Evolutionary conservation across 108 stramenopile genomes (phyloP).

Genomic region (Epithemia pelagica): DNA sequence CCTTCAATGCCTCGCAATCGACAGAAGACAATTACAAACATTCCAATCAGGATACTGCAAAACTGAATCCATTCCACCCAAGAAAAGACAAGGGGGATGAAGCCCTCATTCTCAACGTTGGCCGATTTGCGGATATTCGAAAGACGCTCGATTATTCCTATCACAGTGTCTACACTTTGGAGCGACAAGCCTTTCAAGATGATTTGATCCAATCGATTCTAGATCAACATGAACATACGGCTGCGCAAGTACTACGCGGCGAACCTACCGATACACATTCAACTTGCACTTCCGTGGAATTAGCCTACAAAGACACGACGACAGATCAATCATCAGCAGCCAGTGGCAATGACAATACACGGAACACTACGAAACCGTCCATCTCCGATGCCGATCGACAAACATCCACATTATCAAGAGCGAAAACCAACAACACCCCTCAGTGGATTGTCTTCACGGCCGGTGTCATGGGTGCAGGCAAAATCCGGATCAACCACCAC

Average conservation of each 20-base stretch:
- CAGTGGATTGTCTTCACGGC: constrained; percentile 83
- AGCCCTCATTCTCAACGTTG: not conserved
- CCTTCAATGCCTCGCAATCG: not conserved
- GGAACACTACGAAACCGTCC: too few species aligned
- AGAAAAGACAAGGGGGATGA: not conserved
- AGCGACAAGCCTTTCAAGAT: constrained; percentile 68
- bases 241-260: not conserved
- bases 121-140: constrained; percentile 53
- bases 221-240: not conserved
- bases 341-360: too few species aligned
- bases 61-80: too few species aligned
- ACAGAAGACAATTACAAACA: not conserved
- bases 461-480: constrained; percentile 84
- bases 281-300: too few species aligned
- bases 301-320: constrained; percentile 26
- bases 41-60: not conserved
- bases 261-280: too few species aligned
- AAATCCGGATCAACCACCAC: constrained; percentile 80
- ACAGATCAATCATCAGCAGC: too few species aligned
- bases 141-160: constrained; percentile 53
- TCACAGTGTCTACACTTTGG: constrained; percentile 55
- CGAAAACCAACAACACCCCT: not conserved
- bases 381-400: not conserved
- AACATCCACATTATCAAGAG: too few species aligned
- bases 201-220: constrained; percentile 44